These are phyloP conservation scores for Zizania palustris DNA, from an alignment of 202 grass and related monocot genomes.

Conservation along the genomic window DNA sequence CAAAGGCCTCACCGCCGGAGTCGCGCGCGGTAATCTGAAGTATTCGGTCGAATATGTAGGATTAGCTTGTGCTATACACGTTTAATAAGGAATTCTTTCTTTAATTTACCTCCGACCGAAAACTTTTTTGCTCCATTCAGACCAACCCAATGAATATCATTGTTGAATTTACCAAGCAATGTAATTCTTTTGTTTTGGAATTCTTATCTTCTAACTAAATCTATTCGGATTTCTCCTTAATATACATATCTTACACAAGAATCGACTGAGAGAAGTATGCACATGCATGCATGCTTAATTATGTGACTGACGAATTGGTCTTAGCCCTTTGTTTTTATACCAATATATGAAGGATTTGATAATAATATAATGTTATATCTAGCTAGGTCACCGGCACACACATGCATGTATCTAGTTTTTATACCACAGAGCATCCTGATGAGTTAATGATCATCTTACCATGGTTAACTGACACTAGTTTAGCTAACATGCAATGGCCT, in stretches of 20 bases:
- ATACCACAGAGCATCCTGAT: conserved; percentile 29
- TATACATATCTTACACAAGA: too few species aligned
- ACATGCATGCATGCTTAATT: too few species aligned
- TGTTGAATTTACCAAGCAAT: not conserved
- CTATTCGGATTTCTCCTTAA: too few species aligned
- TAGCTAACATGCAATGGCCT: conserved; percentile 20
- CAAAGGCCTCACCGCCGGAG: not conserved
- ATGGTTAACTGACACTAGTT: conserved; percentile 24
- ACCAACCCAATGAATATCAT: not conserved
- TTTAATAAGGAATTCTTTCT: not conserved
- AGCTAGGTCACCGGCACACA: not conserved
- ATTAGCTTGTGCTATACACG: not conserved
- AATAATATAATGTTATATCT: too few species aligned
- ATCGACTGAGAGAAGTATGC: not conserved
- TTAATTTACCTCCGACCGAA: not conserved
- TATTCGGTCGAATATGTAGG: not conserved
- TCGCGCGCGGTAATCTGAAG: not conserved
- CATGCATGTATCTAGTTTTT: not conserved
- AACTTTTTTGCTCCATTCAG: not conserved
- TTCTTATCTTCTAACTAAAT: too few species aligned
- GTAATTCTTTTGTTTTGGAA: not conserved
- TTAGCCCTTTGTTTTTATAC: not conserved
- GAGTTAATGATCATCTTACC: conserved; percentile 9
- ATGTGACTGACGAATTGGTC: not conserved
- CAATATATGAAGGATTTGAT: not conserved